Evolutionary conservation across 805 yeast genomes (phyloP).

Genomic region (Geotrichum ghanense): DNA sequence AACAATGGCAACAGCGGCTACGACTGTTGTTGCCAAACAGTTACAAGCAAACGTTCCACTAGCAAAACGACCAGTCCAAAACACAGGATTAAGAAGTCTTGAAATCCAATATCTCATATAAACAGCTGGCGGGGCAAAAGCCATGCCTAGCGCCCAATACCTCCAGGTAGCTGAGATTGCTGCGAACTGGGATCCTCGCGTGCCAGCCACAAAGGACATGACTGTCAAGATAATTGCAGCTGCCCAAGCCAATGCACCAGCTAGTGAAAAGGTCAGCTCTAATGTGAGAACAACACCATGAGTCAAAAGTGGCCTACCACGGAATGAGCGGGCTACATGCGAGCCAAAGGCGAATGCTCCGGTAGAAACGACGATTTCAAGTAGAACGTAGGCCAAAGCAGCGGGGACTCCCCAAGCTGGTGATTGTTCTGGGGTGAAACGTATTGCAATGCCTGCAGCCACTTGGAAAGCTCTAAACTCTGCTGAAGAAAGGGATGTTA

Average conservation of each 20-base stretch:
- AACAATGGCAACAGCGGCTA: conserved; percentile 35
- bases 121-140: conserved; percentile 68
- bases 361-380: conserved; percentile 51
- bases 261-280: conserved; percentile 18
- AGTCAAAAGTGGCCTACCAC: conserved; percentile 28
- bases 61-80: conserved; percentile 43
- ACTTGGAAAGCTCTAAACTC: conserved; percentile 42
- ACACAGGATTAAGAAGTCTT: conserved; percentile 33
- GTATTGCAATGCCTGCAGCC: conserved; percentile 33
- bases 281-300: conserved; percentile 12
- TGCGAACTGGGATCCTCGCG: background rate
- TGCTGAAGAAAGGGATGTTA: conserved; percentile 67
- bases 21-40: conserved; percentile 33
- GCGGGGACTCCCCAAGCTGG: conserved; percentile 75
- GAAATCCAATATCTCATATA: conserved; percentile 45
- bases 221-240: conserved; percentile 34
- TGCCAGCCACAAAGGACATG: conserved; percentile 5
- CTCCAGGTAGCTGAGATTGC: conserved; percentile 37
- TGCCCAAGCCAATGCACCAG: conserved; percentile 26
- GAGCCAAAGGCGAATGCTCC: conserved; percentile 50
- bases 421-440: conserved; percentile 38
- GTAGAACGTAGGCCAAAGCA: conserved; percentile 48
- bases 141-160: conserved; percentile 53
- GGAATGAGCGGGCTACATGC: conserved; percentile 31
- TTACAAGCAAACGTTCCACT: conserved; percentile 43